Evolutionary conservation across 2,329 filamentous ascomycete genomes (phyloP).

Genomic region (Exophiala alcalophila): DNA sequence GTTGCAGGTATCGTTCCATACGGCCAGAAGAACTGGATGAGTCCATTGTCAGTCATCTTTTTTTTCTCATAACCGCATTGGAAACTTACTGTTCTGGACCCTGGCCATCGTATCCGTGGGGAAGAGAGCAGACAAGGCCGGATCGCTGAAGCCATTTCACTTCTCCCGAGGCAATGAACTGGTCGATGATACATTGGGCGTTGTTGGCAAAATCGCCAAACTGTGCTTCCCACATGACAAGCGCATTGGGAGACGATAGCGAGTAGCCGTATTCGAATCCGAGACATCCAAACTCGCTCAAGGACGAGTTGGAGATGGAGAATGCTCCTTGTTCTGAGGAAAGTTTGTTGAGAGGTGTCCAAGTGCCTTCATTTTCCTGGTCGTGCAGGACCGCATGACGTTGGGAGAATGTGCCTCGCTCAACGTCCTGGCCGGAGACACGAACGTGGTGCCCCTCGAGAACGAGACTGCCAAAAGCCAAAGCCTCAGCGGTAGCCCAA

Average conservation of each 20-base stretch:
- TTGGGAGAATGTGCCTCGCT: constrained; percentile 99
- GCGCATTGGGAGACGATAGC: constrained; percentile 88
- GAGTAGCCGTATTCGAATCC: constrained; percentile 99
- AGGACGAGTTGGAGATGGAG: constrained; percentile 93
- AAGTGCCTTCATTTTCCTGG: constrained; percentile 88
- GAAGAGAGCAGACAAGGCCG: constrained; percentile 91
- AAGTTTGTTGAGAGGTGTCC: constrained; percentile 86
- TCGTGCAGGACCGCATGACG: constrained; percentile 96
- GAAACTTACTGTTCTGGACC: constrained; percentile 72
- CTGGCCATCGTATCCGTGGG: constrained; percentile 97
- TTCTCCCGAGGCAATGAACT: constrained; percentile 97
- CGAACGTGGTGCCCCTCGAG: constrained; percentile 94
- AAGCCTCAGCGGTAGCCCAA: constrained; percentile 93
- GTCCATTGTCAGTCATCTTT: neutral
- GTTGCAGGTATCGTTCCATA: constrained; percentile 94
- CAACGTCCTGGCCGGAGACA: constrained; percentile 96
- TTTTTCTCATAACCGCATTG: neutral
- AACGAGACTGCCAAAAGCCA: constrained; percentile 89
- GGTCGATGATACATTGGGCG: constrained; percentile 97
- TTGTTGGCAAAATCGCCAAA: constrained; percentile 99
- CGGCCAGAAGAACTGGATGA: constrained; percentile 94
- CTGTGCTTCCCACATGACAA: constrained; percentile 99
- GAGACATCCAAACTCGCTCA: constrained; percentile 70
- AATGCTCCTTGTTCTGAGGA: constrained; percentile 92
- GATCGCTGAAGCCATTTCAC: constrained; percentile 98